Evolutionary conservation across 139 green algal species (phyloP), one percentile per base, ranked within the genome.

Genomic region (Tetradesmus lagerheimii): DNA sequence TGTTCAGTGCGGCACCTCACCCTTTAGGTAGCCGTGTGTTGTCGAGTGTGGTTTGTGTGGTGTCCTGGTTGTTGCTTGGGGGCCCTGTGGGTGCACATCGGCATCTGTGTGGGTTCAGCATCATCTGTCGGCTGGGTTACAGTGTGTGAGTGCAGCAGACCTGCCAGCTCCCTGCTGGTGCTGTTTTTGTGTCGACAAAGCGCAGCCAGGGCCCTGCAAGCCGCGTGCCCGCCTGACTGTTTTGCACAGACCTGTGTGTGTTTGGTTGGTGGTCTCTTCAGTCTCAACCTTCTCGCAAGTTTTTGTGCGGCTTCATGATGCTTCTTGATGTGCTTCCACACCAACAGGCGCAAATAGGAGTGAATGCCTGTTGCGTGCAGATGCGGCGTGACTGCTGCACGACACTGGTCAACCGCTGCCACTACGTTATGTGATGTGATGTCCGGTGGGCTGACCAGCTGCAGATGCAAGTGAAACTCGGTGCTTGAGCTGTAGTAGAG

Each of bases 171-270:
- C 29, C 29, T 29, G 31, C 71, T 79, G 71, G 71, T 79, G 71
- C 31, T 38, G 71, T 37, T 79, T 79, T 79, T 79, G 71, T 79
- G 31, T 79, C 11, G 71, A 79, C 31, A n/a, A 9, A 11, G n/a
- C n/a, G n/a, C n/a, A 79, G 71, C 71, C n/a, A 9, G 9, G 71
- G 11, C 31, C 23, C 6, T 27, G 29, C n/a, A 20, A 23, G 31
- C 31, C 14, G n/a, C 71, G 20, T 71, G 57, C 57, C 57, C 57
- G 57, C 23, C 57, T 71, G 31, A 37, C 71, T 79, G 71, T 39
- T 38, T 38, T 79, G 71, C 71, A 79, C 71, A 38, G 31, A 41
- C 57, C 31, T 79, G 71, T 79, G 71, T 79, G 71, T 79, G 71
- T 79, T n/a, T 29, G 18, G 71, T 39, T 38, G 71, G n/a, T 79